Base-by-base conservation (phyloP, 805 yeast genomes). In the Blastobotrys americana region DNA sequence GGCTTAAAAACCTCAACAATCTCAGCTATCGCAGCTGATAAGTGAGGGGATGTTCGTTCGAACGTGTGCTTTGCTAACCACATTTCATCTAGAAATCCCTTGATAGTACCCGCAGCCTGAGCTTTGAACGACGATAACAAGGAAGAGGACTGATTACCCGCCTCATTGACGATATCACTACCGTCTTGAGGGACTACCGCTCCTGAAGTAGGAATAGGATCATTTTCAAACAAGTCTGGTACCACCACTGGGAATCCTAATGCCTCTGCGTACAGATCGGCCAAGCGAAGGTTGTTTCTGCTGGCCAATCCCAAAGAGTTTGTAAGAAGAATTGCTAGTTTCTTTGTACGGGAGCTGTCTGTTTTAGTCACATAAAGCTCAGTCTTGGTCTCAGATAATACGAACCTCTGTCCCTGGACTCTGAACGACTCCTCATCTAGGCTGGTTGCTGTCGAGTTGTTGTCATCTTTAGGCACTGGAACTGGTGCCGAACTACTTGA, bases 51-150 rank as follows among this genome's bases (percentile, higher is more conserved):
- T 3, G 59, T 55, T 23, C 54, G 47, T 37, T 61, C 64, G 39
- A 45, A 55, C 8, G 65, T 57, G 48, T 61, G 66, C 37, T 54
- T 53, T 13, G 65, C 65, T 8, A 60, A 41, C 65, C 65, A 61
- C 63, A 61, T 61, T 37, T 61, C 65, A 25, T 63, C 64, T 42
- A 53, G 42, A 42, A 61, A 61, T 15, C 65, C 65, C 28, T 60
- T 51, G 13, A 58, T 57, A 6, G 55, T 46, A 6, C 52, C 47
- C 2, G 51, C 53, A 5, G 61, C 59, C 22, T 54, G 39, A n/a
- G 54, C 43, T 38, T 58, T 57, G 37, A 61, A 39, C 15, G 22
- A 37, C 2, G 31, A 42, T 10, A 37, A 38, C 38, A 37, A 21
- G 10, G 38, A 23, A 8, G 43, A 33, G 16, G 34, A 27, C 15